A percentile compares a stretch with the other conserved stretches of the same genome.
These are phyloP conservation scores for Saccharomyces hybrid DNA, from an alignment of 1,139 yeast species.

Conservation along the genomic window DNA sequence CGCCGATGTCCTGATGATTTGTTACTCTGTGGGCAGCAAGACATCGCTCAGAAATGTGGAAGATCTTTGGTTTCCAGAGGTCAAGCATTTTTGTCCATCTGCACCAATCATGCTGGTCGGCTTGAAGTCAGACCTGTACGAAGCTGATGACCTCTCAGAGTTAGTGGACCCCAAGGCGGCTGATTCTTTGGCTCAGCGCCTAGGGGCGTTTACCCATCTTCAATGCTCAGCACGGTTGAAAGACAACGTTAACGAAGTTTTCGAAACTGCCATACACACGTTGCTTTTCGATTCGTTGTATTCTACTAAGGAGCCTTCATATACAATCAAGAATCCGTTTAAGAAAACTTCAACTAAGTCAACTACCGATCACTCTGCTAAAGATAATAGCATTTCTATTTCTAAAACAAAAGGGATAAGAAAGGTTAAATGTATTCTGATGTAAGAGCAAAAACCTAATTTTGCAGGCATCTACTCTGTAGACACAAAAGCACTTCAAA, in stretches of 20 bases:
- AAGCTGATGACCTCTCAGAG: constrained; percentile 17
- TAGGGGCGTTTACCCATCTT: constrained; percentile 68
- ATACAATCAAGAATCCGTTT: constrained; percentile 11
- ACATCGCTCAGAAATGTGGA: constrained; percentile 63
- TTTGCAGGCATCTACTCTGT: no score
- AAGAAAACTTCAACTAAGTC: constrained; percentile 1
- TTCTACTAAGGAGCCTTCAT: constrained; percentile 3
- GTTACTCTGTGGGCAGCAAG: constrained; percentile 62
- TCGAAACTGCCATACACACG: constrained; percentile 38
- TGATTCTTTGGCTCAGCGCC: constrained; percentile 47
- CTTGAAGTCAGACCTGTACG: constrained; percentile 59
- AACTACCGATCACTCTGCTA: background rate
- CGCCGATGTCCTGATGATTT: constrained; percentile 63
- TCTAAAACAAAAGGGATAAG: constrained; percentile 4
- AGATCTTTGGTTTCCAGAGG: constrained; percentile 85
- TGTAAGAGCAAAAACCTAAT: background rate
- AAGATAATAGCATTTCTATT: background rate
- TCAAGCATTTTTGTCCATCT: constrained; percentile 72
- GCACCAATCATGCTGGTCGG: constrained; percentile 74
- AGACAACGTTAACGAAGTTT: constrained; percentile 59
- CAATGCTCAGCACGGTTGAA: constrained; percentile 72
- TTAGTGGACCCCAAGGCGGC: constrained; percentile 17
- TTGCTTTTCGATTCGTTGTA: constrained; percentile 12
- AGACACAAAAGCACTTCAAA: background rate
- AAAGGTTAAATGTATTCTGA: constrained; percentile 9